These are phyloP conservation scores for Neurospora sp. DNA, from an alignment of 495 filamentous ascomycete genomes.

Conservation along the genomic window DNA sequence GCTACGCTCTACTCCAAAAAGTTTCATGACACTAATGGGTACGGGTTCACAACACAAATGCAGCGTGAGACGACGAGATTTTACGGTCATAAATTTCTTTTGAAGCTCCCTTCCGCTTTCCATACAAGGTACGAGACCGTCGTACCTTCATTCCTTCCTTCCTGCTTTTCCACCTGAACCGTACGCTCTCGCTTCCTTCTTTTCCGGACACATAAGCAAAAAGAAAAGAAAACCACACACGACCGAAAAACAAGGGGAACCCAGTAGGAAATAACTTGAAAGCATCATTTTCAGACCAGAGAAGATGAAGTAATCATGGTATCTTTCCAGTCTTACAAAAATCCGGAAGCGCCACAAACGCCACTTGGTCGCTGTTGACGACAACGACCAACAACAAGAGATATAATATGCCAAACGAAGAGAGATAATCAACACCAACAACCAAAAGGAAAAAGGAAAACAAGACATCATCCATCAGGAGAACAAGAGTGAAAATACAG, in stretches of 20 bases:
- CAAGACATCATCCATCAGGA: not conserved
- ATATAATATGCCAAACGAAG: conserved; percentile 4
- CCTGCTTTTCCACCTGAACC: not conserved
- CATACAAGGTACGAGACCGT: not conserved
- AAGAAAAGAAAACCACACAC: not conserved
- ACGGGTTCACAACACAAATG: not conserved
- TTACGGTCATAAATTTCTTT: not conserved
- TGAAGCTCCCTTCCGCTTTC: not conserved
- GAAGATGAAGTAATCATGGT: conserved; percentile 11
- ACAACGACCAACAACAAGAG: conserved; percentile 8
- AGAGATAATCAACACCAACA: conserved; percentile 1
- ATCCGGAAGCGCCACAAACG: conserved; percentile 16
- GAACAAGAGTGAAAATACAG: not conserved
- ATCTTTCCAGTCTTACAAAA: conserved; percentile 14
- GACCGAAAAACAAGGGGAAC: not conserved
- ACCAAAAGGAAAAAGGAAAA: not conserved
- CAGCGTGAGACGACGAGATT: not conserved
- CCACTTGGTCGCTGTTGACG: conserved; percentile 17
- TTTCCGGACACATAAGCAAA: not conserved
- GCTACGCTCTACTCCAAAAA: not conserved
- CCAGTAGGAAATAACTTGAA: not conserved
- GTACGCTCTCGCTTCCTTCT: not conserved
- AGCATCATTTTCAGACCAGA: not conserved
- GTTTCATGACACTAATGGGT: not conserved
- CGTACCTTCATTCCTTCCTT: not conserved